Evolutionary conservation across 176 grass and related monocot genomes (phyloP).

Genomic region (Oryza meridionalis): DNA sequence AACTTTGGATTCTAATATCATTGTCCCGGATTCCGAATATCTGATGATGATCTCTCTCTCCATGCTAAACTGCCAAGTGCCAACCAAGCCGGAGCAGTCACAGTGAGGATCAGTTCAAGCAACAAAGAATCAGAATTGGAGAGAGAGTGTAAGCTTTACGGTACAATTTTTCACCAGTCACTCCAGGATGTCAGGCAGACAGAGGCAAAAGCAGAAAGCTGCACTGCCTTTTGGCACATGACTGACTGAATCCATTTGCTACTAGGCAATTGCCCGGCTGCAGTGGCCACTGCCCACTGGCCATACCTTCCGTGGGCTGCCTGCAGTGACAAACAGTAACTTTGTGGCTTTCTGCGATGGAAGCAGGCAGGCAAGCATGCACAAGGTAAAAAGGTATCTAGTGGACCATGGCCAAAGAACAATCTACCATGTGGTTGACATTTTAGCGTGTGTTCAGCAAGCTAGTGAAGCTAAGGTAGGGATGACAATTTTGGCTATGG

Average conservation of each 20-base stretch:
- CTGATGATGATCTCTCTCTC: no score
- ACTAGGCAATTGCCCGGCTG: neutral
- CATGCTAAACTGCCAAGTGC: slow-evolving; percentile 27
- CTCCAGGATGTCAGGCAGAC: slow-evolving; percentile 25
- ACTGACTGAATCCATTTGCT: slow-evolving; percentile 19
- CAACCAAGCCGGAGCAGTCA: slow-evolving; percentile 13
- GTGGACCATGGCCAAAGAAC: slow-evolving; percentile 35
- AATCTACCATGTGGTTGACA: slow-evolving; percentile 7
- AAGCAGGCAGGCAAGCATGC: slow-evolving; percentile 13
- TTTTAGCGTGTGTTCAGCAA: neutral
- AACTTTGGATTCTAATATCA: slow-evolving; percentile 20
- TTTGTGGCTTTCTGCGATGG: slow-evolving; percentile 32
- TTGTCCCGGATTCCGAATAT: neutral
- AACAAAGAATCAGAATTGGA: neutral
- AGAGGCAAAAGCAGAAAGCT: slow-evolving; percentile 27
- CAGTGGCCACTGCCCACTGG: neutral
- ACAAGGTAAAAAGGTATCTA: slow-evolving; percentile 4
- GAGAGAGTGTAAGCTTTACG: slow-evolving; percentile 32
- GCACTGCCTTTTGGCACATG: slow-evolving; percentile 37
- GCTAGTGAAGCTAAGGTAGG: neutral
- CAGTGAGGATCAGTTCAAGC: neutral
- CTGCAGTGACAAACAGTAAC: slow-evolving; percentile 13
- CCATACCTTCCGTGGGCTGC: neutral
- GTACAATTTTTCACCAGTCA: slow-evolving; percentile 32
- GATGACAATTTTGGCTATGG: no score